Percentiles rank a stretch among this genome's conserved stretches.
Evolutionary conservation across 2,329 filamentous ascomycete species (phyloP).

Genomic region (Alternaria sp.): DNA sequence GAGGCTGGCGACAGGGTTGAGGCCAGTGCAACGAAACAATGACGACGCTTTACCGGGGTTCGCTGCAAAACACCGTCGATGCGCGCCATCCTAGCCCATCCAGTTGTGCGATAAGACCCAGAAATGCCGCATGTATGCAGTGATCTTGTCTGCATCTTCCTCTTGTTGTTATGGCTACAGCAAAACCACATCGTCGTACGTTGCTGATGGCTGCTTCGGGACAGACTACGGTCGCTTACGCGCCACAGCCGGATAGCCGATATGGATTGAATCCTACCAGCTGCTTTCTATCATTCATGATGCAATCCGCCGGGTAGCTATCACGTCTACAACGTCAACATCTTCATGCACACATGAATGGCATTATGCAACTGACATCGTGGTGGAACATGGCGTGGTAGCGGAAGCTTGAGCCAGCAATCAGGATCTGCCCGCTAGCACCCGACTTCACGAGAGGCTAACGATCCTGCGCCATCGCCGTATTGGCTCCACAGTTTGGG

Average conservation of each 20-base stretch:
- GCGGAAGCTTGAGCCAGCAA: not conserved
- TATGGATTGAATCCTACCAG: not conserved
- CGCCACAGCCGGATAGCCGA: conserved; percentile 4
- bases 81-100: not conserved
- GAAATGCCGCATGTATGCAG: not conserved
- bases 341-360: not conserved
- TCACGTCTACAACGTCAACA: not conserved
- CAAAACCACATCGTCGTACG: not conserved
- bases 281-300: not conserved
- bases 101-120: not conserved
- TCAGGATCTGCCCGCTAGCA: not conserved
- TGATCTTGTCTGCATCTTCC: not conserved
- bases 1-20: conserved; percentile 12
- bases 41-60: not conserved
- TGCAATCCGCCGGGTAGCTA: not conserved
- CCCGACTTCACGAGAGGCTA: not conserved
- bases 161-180: not conserved
- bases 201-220: not conserved
- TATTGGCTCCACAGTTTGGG: not conserved
- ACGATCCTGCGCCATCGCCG: not conserved
- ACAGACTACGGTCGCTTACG: not conserved
- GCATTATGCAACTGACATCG: not conserved
- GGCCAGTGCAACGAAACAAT: not conserved
- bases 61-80: not conserved
- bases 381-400: not conserved